A percentile compares a stretch with the other conserved stretches of the same genome.
Evolutionary conservation across 2,329 filamentous ascomycete species (phyloP).

Genomic region (Myotisia sp.): DNA sequence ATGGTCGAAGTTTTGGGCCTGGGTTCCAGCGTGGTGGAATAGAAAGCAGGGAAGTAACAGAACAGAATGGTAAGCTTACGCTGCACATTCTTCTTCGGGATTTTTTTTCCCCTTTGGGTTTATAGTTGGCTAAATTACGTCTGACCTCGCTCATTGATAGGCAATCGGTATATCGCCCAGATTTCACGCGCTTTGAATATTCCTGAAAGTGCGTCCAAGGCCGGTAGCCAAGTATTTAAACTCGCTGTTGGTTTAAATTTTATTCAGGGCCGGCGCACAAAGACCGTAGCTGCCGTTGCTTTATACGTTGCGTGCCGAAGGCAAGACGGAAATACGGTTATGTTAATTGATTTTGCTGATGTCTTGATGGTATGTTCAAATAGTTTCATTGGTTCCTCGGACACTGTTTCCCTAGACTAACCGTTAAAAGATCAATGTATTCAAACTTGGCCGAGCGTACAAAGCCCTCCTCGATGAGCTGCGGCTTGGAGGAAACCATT

Average conservation of each 20-base stretch:
- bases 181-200: slow-evolving; percentile 29
- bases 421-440: slow-evolving; percentile 60
- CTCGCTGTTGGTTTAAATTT: slow-evolving; percentile 61
- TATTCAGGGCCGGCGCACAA: slow-evolving; percentile 70
- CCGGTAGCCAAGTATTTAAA: slow-evolving; percentile 60
- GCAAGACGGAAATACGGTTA: slow-evolving; percentile 63
- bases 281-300: slow-evolving; percentile 77
- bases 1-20: slow-evolving; percentile 47
- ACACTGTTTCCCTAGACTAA: slow-evolving; percentile 13
- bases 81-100: no score
- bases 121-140: neutral
- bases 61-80: slow-evolving; percentile 26
- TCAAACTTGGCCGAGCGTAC: slow-evolving; percentile 78
- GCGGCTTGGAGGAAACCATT: slow-evolving; percentile 41
- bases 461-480: slow-evolving; percentile 59
- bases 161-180: slow-evolving; percentile 31
- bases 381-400: neutral
- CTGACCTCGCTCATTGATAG: slow-evolving; percentile 14
- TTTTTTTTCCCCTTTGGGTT: neutral
- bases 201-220: slow-evolving; percentile 48
- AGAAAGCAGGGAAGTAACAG: slow-evolving; percentile 36
- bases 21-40: slow-evolving; percentile 35
- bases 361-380: slow-evolving; percentile 39
- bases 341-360: slow-evolving; percentile 94
- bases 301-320: slow-evolving; percentile 79